Base-by-base conservation (phyloP, 139 green algal species). In the Coelastrella sp. region DNA sequence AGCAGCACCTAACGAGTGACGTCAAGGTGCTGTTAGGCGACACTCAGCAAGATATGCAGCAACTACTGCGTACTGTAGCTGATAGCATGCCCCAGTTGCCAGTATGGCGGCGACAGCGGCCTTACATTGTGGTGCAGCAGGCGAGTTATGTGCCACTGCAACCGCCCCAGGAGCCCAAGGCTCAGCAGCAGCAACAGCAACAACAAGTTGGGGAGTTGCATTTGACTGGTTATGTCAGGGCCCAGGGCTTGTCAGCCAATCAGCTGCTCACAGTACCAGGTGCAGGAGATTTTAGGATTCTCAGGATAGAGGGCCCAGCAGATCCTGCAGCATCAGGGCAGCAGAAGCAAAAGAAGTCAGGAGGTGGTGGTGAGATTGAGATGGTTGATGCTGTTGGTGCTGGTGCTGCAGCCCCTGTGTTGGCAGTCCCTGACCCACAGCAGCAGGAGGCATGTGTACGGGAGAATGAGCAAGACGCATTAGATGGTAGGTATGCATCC, bases 241-340 rank as follows among this genome's bases (percentile, higher is more conserved):
- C 75, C 23, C 84, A 81, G 11, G 94, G 89, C 1, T 87, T 98
- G 34, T 94, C 90, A 21, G 95, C 90, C 2, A 94, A 95, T 53
- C 94, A 97, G 83, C 50, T 93, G 4, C 53, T 98, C 3, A 91
- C 95, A 62, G 87, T 98, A 7, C 91, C 92, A 3, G 92, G 91
- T 8, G 90, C 89, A 2, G 96, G 95, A 0, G 95, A 98, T 82
- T 98, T 95, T 84, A 87, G 91, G 66, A 93, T 98, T 25, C 45
- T 88, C 5, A 50, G 66, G 3, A 95, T 98, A 25, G 86, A 94
- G 27, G 87, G 75, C 4, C 68, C 83, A 23, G 13, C 73, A 0
- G 89, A 94, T 59, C 90, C 88, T 40, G 41, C 62, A 78, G 34
- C 69, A 69, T 30, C 51, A 79, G 80, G 19, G 80, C 69, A 64